phyloP scores from a whole-genome alignment of 176 grass and related monocot species.

The Canna indica region DNA sequence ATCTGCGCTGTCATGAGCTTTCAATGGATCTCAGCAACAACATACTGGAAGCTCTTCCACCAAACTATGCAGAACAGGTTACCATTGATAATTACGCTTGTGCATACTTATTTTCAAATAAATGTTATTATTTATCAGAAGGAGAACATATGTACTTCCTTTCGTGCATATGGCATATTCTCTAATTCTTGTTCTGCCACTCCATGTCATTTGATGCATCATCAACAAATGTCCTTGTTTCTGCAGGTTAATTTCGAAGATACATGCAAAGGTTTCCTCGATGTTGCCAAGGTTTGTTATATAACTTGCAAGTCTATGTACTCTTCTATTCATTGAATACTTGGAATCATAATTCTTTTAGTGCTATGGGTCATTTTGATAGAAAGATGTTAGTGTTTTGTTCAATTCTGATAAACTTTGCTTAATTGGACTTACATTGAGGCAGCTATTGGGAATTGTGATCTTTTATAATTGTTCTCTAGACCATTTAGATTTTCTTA shows the following conservation, averaged over 20 bases:
- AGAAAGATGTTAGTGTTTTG: background rate
- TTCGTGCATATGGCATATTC: background rate
- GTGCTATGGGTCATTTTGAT: background rate
- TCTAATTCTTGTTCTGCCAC: background rate
- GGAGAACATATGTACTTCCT: background rate
- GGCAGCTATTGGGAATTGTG: too few relatives aligned
- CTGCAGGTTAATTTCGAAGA: conserved; percentile 99
- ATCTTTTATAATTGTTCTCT: background rate
- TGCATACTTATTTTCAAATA: background rate
- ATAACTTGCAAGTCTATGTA: background rate
- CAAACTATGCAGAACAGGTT: conserved; percentile 97
- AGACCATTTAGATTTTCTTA: background rate
- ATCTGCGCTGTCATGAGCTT: conserved; percentile 76
- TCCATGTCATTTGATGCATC: background rate
- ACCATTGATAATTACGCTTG: background rate
- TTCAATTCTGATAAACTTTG: background rate
- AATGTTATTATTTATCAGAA: background rate
- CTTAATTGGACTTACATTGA: background rate
- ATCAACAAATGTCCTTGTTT: conserved; percentile 2
- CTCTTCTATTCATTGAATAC: background rate
- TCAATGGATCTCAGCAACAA: conserved; percentile 81
- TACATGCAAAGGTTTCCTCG: conserved; percentile 99
- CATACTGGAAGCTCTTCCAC: conserved; percentile 81
- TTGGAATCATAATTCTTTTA: background rate
- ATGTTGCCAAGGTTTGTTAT: conserved; percentile 92